Evolutionary conservation across 2,329 filamentous ascomycete species (phyloP), one percentile per base, ranked within the genome.

Genomic region (Penicillium sp.): DNA sequence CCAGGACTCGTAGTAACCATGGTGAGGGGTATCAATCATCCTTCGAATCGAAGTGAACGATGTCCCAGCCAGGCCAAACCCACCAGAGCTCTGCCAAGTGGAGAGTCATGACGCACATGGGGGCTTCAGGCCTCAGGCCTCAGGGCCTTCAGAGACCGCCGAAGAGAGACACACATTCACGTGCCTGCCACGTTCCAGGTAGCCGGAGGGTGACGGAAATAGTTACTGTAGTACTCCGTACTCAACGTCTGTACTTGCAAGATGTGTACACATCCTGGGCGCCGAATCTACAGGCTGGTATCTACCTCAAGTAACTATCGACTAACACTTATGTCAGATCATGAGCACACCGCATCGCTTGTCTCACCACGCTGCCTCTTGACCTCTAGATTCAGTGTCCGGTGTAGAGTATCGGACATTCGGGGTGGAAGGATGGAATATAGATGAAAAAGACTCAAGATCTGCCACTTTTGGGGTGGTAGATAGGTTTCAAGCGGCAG

Each of bases 31-130:
- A 20, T 20, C 20, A 20, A 49, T 34, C 15, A 20, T 49, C 15
- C 28, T 35, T 20, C 20, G 20, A 20, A 20, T 35, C n/a, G 28
- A 17, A 47, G 14, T 47, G 43, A 31, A 48, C n/a, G 14, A 15
- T 15, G 43, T 48, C 25, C 31, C 31, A 39, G 22, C 31, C 43
- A 25, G 37, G 6, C 28, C 31, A 38, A 63, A 61, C 55, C 62
- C 62, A 63, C 58, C 60, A 57, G 63, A 65, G 61, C 63, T 66
- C 51, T 39, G 52, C 45, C 17, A 58, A 63, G 65, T 67, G 65
- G 64, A 67, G 62, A 63, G 65, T 63, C 62, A 56, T 65, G 64
- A 66, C 65, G 65, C 63, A 66, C 60, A 64, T 60, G 52, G 57
- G 43, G 20, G 28, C 8, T 10, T 31, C 4, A 17, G 11, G 50